Percentiles rank a stretch among this genome's conserved stretches.
Evolutionary conservation across 352 stramenopile genomes (phyloP).

Genomic region (Globisporangium viniferum): DNA sequence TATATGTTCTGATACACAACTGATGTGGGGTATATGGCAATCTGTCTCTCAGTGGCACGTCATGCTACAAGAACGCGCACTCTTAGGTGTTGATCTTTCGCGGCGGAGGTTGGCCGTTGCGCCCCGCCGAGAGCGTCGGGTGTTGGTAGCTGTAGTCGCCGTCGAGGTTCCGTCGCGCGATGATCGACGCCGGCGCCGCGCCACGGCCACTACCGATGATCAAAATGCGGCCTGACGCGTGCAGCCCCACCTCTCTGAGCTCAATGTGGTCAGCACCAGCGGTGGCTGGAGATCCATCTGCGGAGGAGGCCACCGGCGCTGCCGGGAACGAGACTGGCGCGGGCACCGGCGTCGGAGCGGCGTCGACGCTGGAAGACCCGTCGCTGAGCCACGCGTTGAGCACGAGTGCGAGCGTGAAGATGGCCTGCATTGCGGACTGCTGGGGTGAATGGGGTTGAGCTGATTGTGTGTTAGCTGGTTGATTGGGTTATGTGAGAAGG

Average conservation of each 20-base stretch:
- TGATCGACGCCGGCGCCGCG: background rate
- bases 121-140: background rate
- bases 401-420: conserved; percentile 41
- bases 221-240: background rate
- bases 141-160: conserved; percentile 8
- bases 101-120: background rate
- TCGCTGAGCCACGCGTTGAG: conserved; percentile 27
- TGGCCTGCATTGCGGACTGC: conserved; percentile 27
- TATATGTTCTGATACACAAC: background rate
- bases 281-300: background rate
- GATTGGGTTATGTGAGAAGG: background rate
- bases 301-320: background rate
- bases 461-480: background rate
- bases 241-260: background rate
- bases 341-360: background rate
- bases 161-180: conserved; percentile 3
- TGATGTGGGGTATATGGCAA: background rate
- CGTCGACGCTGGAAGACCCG: background rate
- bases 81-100: conserved; percentile 10
- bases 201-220: background rate
- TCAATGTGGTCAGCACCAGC: background rate
- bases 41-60: background rate
- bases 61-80: background rate
- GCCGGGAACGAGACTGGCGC: background rate
- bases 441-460: background rate